Conservation (phyloP, 2,329 filamentous ascomycete species). For the Verticillium zaregamsianum region DNA sequence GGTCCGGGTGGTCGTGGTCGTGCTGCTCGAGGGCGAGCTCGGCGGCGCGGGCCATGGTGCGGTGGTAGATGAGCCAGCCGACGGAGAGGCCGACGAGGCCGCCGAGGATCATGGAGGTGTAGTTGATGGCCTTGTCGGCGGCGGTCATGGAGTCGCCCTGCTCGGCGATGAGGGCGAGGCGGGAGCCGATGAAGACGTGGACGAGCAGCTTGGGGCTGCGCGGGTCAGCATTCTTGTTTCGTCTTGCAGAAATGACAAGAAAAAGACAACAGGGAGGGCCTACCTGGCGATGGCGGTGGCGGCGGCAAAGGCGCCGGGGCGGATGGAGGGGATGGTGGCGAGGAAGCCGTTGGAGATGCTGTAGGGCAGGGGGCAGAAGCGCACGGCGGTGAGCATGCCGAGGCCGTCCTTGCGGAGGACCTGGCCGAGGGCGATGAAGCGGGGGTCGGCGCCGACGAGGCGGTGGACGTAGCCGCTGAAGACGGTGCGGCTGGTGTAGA, state of each 20-base stretch:
- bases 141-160: slow-evolving; percentile 77
- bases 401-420: slow-evolving; percentile 88
- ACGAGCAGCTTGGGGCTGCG: slow-evolving; percentile 76
- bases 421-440: slow-evolving; percentile 83
- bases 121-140: slow-evolving; percentile 76
- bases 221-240: too few species aligned
- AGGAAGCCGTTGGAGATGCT: slow-evolving; percentile 92
- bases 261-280: too few species aligned
- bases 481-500: slow-evolving; percentile 75
- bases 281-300: slow-evolving; percentile 70
- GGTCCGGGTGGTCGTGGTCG: slow-evolving; percentile 25
- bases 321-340: slow-evolving; percentile 86
- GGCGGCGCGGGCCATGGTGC: slow-evolving; percentile 59
- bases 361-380: slow-evolving; percentile 89
- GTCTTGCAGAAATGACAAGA: too few species aligned
- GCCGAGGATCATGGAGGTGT: slow-evolving; percentile 72
- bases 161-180: slow-evolving; percentile 79
- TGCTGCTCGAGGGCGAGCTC: slow-evolving; percentile 49
- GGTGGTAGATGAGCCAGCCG: slow-evolving; percentile 79
- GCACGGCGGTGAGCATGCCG: slow-evolving; percentile 84
- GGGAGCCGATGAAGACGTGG: slow-evolving; percentile 85
- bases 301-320: slow-evolving; percentile 68
- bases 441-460: slow-evolving; percentile 75
- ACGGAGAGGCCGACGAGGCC: slow-evolving; percentile 68
- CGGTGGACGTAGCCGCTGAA: slow-evolving; percentile 74